Evolutionary conservation across 257 asterid species (phyloP).

Genomic region (Capsicum chinense): DNA sequence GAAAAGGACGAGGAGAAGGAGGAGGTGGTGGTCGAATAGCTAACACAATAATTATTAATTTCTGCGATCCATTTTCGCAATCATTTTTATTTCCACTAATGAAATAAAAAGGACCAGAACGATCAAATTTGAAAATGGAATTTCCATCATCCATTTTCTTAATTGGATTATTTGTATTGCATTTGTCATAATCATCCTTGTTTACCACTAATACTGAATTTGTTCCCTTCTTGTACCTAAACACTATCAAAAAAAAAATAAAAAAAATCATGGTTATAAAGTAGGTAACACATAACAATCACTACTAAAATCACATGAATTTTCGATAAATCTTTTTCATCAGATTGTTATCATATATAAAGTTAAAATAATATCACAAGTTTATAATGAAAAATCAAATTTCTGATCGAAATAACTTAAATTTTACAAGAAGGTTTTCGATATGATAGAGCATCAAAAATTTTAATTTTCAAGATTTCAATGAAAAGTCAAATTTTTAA

Average conservation of each 20-base stretch:
- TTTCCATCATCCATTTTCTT: conserved; percentile 51
- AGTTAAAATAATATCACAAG: neutral
- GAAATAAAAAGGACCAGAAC: conserved; percentile 68
- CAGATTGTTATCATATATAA: neutral
- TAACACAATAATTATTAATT: conserved; percentile 51
- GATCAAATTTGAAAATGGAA: conserved; percentile 51
- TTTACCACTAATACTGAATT: conserved; percentile 65
- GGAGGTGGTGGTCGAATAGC: conserved; percentile 43
- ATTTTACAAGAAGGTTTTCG: no score
- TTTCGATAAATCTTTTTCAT: neutral
- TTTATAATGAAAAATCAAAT: neutral
- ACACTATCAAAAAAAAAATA: conserved; percentile 40
- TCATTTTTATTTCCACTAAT: conserved; percentile 57
- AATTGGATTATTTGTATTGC: conserved; percentile 49
- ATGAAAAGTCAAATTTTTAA: neutral
- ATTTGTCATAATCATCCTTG: conserved; percentile 50
- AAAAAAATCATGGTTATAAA: neutral
- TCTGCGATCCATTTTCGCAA: conserved; percentile 56
- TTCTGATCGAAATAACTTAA: neutral
- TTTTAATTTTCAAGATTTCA: neutral
- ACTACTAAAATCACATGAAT: neutral
- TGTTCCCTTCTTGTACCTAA: conserved; percentile 53
- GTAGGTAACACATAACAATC: neutral
- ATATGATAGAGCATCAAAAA: no score
- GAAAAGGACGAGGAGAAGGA: conserved; percentile 6